Percentiles rank a stretch among this genome's conserved stretches.
These are phyloP conservation scores for Globisporangium nagaii DNA, from an alignment of 352 stramenopile genomes.

Conservation along the genomic window DNA sequence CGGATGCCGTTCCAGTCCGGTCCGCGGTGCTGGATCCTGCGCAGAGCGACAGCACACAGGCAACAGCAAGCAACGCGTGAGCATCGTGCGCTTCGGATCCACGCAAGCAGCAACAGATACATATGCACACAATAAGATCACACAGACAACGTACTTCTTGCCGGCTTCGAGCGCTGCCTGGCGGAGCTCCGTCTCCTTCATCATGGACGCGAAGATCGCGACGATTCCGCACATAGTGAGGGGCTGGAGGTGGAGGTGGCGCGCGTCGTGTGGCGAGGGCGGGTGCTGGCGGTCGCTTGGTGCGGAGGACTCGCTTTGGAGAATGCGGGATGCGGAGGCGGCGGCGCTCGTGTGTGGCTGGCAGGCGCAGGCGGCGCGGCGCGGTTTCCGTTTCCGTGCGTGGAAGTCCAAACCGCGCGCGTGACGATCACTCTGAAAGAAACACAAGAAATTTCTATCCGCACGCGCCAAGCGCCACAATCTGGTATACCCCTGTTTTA, in stretches of 20 bases:
- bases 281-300: background rate
- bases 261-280: background rate
- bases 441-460: constrained; percentile 41
- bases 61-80: background rate
- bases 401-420: constrained; percentile 3
- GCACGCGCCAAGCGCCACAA: background rate
- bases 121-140: too few relatives aligned
- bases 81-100: background rate
- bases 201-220: constrained; percentile 95
- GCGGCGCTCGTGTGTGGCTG: background rate
- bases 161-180: constrained; percentile 93
- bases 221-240: constrained; percentile 98
- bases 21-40: constrained; percentile 92
- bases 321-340: constrained; percentile 4
- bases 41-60: background rate
- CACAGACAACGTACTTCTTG: constrained; percentile 54
- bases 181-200: constrained; percentile 91
- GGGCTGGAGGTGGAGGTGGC: background rate
- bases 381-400: background rate
- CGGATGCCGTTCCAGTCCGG: constrained; percentile 95
- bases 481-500: background rate
- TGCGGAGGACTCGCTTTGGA: constrained; percentile 3
- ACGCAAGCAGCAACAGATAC: background rate
- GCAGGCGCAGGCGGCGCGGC: background rate
- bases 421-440: constrained; percentile 6